These are phyloP conservation scores for Cronartium ribicola DNA, from an alignment of 1,284 basidiomycete genomes.

Conservation along the genomic window DNA sequence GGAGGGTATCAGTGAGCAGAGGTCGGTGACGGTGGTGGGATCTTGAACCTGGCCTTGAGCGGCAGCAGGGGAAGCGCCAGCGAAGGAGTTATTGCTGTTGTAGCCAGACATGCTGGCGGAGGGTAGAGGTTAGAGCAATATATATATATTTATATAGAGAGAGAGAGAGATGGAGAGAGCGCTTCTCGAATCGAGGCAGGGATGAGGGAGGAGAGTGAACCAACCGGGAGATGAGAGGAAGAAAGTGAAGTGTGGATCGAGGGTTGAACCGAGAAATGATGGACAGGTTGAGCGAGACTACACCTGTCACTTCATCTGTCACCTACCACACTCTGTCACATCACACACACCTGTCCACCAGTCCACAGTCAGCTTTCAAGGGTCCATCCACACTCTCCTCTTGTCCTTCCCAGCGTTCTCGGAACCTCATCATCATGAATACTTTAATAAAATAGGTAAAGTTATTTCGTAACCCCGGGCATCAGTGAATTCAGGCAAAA, in stretches of 20 bases:
- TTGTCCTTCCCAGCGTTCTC: neutral
- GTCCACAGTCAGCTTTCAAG: neutral
- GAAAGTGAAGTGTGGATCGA: neutral
- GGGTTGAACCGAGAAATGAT: too few species aligned
- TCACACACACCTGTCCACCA: neutral
- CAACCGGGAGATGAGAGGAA: neutral
- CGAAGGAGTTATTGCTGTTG: neutral
- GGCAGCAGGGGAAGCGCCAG: constrained; percentile 1
- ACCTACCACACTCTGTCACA: neutral
- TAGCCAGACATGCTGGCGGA: constrained; percentile 1
- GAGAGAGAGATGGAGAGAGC: neutral
- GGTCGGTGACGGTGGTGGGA: constrained; percentile 9
- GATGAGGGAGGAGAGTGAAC: neutral
- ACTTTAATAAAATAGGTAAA: too few species aligned
- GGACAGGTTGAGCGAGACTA: too few species aligned
- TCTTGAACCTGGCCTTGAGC: neutral
- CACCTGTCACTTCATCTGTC: neutral
- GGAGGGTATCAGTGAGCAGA: constrained; percentile 14
- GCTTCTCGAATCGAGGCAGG: neutral
- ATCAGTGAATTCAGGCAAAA: too few species aligned
- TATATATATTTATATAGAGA: neutral
- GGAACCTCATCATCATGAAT: neutral
- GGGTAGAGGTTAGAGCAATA: neutral
- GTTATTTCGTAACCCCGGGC: too few species aligned
- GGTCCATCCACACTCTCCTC: neutral